Percentiles rank a stretch among this genome's conserved stretches.
phyloP scores from a whole-genome alignment of 441 rosid species.

The Arabidopsis hybrid region DNA sequence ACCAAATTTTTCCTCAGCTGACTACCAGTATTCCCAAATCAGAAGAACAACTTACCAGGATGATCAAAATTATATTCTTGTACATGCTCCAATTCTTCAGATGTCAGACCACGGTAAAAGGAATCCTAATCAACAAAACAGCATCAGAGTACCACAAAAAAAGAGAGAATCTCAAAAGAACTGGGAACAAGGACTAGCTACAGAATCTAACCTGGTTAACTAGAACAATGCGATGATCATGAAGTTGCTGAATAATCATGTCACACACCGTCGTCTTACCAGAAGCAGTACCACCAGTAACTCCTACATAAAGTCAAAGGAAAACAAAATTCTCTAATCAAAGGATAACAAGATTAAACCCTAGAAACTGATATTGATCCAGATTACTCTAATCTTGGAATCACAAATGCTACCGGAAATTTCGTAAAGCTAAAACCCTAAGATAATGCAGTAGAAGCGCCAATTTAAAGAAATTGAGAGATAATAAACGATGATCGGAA shows the following conservation, averaged over 20 bases:
- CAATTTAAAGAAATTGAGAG: not conserved
- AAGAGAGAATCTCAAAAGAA: not conserved
- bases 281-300: slow-evolving; percentile 97
- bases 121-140: slow-evolving; percentile 68
- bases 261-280: slow-evolving; percentile 99
- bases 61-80: slow-evolving; percentile 98
- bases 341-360: not conserved
- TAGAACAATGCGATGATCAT: slow-evolving; percentile 95
- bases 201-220: slow-evolving; percentile 77
- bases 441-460: slow-evolving; percentile 17
- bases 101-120: slow-evolving; percentile 90
- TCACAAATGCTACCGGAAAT: no score
- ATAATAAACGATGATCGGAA: slow-evolving; percentile 16
- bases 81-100: slow-evolving; percentile 76
- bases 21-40: slow-evolving; percentile 9
- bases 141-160: not conserved
- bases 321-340: not conserved
- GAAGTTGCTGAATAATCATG: slow-evolving; percentile 98
- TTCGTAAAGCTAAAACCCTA: slow-evolving; percentile 25
- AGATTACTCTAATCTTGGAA: not conserved
- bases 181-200: not conserved
- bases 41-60: slow-evolving; percentile 62
- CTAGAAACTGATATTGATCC: slow-evolving; percentile 7
- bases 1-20: not conserved
- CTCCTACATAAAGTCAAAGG: slow-evolving; percentile 56